Evolutionary conservation across 495 filamentous ascomycete species (phyloP).

Genomic region (Aspergillus diversus): DNA sequence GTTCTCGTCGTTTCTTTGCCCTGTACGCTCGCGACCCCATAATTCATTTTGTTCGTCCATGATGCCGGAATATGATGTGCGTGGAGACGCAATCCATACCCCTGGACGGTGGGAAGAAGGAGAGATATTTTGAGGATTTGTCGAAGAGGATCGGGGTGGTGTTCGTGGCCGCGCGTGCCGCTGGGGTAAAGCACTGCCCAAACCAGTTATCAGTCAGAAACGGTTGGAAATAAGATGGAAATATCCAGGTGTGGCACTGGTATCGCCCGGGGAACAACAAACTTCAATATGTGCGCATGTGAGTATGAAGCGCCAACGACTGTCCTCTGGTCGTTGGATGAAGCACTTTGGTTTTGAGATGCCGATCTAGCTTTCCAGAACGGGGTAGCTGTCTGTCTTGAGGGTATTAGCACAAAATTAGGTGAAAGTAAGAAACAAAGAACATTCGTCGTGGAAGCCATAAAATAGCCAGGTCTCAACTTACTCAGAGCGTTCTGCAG

Average conservation of each 20-base stretch:
- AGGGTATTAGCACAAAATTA: constrained; percentile 31
- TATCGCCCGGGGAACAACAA: constrained; percentile 46
- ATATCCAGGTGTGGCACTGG: neutral
- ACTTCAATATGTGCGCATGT: constrained; percentile 90
- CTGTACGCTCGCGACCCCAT: constrained; percentile 68
- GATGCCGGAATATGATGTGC: constrained; percentile 74
- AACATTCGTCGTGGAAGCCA: neutral
- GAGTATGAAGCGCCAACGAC: constrained; percentile 97
- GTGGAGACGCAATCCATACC: constrained; percentile 60
- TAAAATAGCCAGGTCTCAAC: constrained; percentile 25
- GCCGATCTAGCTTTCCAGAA: constrained; percentile 78
- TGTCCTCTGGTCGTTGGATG: constrained; percentile 66
- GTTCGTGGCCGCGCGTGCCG: constrained; percentile 63
- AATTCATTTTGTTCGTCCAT: constrained; percentile 74
- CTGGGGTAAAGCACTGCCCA: constrained; percentile 54
- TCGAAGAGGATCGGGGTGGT: constrained; percentile 56
- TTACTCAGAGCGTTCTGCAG: constrained; percentile 56
- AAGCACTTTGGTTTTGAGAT: constrained; percentile 41
- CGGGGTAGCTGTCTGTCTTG: constrained; percentile 74
- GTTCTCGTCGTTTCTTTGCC: constrained; percentile 27
- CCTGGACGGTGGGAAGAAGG: constrained; percentile 60
- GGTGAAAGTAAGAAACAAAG: neutral
- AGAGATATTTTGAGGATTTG: constrained; percentile 41
- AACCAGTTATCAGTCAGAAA: constrained; percentile 27
- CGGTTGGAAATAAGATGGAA: neutral